Base-by-base conservation (phyloP, 148 eudicot genomes). In the Diospyros kaki region DNA sequence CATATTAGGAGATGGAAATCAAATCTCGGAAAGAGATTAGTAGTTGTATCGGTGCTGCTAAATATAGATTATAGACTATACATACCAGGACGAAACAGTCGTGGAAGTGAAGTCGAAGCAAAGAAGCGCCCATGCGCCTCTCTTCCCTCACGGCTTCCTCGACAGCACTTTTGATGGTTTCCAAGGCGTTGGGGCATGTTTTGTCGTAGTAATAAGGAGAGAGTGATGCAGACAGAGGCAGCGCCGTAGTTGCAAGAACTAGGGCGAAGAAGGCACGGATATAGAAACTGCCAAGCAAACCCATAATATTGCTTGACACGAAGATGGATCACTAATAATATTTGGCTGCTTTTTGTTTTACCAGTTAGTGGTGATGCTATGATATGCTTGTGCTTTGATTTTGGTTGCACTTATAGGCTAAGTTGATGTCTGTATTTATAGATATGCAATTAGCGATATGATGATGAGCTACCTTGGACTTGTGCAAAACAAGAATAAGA, bases 41-140 rank as follows among this genome's bases (percentile, higher is more conserved):
- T 42, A 58, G 5, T 28, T 44, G 17, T 39, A 44, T 40, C 44
- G 38, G 0, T 38, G 45, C 28, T 28, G 28, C 28, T 28, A 28
- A 28, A 28, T 28, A 28, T 28, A 28, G 28, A 28, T 28, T 28
- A 28, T 28, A 28, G 28, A 28, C 28, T 28, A 28, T 28, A 28
- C 63, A n/a, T 72, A 75, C 84, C 13, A 71, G 53, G 17, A 82
- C 84, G 53, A 82, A 82, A 48, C 84, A 82, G 15, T 82, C 84
- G 38, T 82, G 84, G 50, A 82, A 82, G 52, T 78, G 78, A 5
- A 78, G 79, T 42, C 84, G 84, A 2, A 82, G 42, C 15, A 82
- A 58, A 66, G 84, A 82, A 72, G 84, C 84, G 4, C 84, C 84
- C 79, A 82, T 78, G 42, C 84, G 84, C 1, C 55, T 61, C 54